Evolutionary conservation across 345 rosid genomes (phyloP), one percentile per base, ranked within the genome.

Genomic region (Eucalyptus pauciflora): DNA sequence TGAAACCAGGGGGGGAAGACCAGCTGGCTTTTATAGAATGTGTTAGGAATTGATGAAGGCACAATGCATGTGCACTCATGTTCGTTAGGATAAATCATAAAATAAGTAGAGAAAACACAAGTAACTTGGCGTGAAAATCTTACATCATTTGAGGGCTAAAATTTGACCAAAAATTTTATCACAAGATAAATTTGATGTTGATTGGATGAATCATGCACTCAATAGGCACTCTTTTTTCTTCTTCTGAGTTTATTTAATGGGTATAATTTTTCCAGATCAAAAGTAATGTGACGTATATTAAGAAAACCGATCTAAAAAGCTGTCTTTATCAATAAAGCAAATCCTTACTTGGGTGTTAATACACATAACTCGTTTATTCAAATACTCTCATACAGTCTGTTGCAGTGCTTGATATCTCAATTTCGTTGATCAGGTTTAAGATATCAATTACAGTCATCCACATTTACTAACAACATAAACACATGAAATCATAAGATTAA

Each of bases 311-410:
- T 64, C 41, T 64, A 15, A 64, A 64, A 2, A 14, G 37, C 33
- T n/a, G 76, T n/a, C 37, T n/a, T 33, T 69, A 0, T 33, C 6
- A 20, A 69, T 5, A 69, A 37, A 33, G 25, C 25, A 33, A 71
- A 71, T 4, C 13, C 27, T 37, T 71, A 71, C 6, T 71, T 71
- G 2, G 81, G 20, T 18, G 13, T 37, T 17, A 37, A 71, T 71
- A 10, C 25, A 33, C 41, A 37, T 37, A 18, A 37, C 13, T 37
- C 7, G 13, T 37, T 8, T 18, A 71, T 18, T 37, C 46, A 37
- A 71, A 3, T 37, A 1, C 45, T 33, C 80, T 2, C 45, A 9
- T 69, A 0, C 2, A 1, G 1, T 69, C 7, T 18, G 13, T 33
- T 18, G 7, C 25, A 18, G 17, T 5, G 24, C 12, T 69, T 17